Conservation (phyloP, 768 basidiomycete species). For the Lactarius trivialis region DNA sequence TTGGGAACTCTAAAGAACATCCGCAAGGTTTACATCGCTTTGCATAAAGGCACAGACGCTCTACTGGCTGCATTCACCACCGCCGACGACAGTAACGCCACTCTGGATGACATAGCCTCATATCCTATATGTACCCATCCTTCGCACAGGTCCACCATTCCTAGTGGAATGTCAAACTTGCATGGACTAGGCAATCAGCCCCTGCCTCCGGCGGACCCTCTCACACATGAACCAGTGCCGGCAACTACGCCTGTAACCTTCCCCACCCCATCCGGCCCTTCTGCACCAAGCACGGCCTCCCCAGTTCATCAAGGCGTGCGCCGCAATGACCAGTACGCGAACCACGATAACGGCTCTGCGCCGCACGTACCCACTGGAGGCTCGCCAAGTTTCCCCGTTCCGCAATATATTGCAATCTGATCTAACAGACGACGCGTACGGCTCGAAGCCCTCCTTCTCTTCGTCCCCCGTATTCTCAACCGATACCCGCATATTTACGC, state of each 20-base stretch:
- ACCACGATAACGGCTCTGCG: too few relatives aligned
- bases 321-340: background rate
- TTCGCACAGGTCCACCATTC: background rate
- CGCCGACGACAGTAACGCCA: background rate
- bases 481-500: too few relatives aligned
- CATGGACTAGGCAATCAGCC: background rate
- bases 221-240: too few relatives aligned
- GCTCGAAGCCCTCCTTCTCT: too few relatives aligned
- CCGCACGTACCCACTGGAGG: too few relatives aligned
- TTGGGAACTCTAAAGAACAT: constrained; percentile 1
- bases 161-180: background rate
- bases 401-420: too few relatives aligned
- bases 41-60: background rate
- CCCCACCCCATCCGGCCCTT: background rate
- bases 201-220: background rate
- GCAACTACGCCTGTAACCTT: background rate
- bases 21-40: constrained; percentile 1
- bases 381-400: too few relatives aligned
- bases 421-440: too few relatives aligned
- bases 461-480: too few relatives aligned
- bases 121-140: background rate
- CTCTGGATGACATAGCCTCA: background rate
- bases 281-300: background rate
- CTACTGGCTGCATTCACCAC: background rate
- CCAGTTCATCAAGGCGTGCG: background rate